Evolutionary conservation across 2,329 filamentous ascomycete species (phyloP).

Genomic region (Aspergillus tubingensis): DNA sequence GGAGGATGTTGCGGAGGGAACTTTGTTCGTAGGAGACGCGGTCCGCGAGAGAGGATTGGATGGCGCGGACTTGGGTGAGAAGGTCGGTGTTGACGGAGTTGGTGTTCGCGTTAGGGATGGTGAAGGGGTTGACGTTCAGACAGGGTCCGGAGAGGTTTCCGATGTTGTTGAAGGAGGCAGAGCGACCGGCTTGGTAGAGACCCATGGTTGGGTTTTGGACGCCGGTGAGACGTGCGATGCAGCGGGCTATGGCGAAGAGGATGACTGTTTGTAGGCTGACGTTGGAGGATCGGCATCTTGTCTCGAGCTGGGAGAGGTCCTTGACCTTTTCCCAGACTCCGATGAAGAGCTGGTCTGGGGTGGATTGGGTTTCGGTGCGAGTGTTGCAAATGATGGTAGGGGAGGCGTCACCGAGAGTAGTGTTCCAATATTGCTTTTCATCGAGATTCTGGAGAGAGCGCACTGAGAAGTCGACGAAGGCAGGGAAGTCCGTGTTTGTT

Average conservation of each 20-base stretch:
- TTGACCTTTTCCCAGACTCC: constrained; percentile 26
- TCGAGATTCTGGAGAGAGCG: constrained; percentile 20
- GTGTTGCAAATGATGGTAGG: constrained; percentile 24
- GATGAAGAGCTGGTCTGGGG: constrained; percentile 24
- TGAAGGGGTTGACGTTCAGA: constrained; percentile 34
- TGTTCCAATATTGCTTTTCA: constrained; percentile 29
- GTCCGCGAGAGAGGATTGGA: constrained; percentile 29
- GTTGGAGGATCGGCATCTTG: constrained; percentile 19
- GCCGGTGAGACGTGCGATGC: constrained; percentile 23
- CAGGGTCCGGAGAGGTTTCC: constrained; percentile 33
- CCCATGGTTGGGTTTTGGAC: constrained; percentile 30
- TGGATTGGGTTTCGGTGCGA: not conserved
- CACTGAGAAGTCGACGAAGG: constrained; percentile 28
- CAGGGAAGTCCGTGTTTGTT: constrained; percentile 23
- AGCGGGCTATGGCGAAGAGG: constrained; percentile 31
- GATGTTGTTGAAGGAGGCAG: constrained; percentile 27
- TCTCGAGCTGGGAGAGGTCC: constrained; percentile 25
- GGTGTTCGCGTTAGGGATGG: constrained; percentile 16
- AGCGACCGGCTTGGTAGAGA: constrained; percentile 37
- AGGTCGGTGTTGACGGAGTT: not conserved
- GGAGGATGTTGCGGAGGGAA: constrained; percentile 28
- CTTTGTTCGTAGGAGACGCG: constrained; percentile 34
- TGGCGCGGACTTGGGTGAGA: constrained; percentile 15
- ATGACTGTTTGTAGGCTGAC: constrained; percentile 32
- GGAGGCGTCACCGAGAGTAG: constrained; percentile 15